Evolutionary conservation across 75 land plant species (phyloP).

Genomic region (Isoetes taiwanensis): DNA sequence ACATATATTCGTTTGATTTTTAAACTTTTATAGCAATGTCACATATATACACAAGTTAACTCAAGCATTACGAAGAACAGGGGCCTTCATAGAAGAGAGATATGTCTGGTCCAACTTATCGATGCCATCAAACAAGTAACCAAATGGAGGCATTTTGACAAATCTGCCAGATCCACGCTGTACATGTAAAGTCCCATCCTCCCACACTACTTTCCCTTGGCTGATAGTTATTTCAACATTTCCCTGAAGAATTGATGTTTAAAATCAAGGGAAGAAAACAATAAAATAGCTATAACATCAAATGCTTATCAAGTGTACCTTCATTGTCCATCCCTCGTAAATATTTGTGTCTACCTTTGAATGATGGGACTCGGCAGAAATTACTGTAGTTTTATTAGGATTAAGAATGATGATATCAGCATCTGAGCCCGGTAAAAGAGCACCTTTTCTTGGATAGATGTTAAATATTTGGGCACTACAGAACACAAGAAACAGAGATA

Average conservation of each 20-base stretch:
- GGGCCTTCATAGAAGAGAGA: conserved; percentile 54
- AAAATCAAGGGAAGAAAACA: neutral
- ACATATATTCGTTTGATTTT: no score
- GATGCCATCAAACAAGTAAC: conserved; percentile 70
- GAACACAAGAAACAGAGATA: neutral
- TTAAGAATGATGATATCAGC: conserved; percentile 84
- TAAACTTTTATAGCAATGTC: no score
- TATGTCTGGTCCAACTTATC: conserved; percentile 53
- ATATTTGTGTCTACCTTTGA: conserved; percentile 85
- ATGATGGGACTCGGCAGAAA: conserved; percentile 62
- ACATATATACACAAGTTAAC: no score
- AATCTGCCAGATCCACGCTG: conserved; percentile 63
- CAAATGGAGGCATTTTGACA: conserved; percentile 60
- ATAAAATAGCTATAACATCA: neutral
- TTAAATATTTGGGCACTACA: conserved; percentile 90
- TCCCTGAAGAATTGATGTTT: conserved; percentile 33
- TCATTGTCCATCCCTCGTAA: conserved; percentile 68
- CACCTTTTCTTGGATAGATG: conserved; percentile 92
- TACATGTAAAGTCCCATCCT: conserved; percentile 55
- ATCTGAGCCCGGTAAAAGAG: conserved; percentile 81
- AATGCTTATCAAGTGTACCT: conserved; percentile 35
- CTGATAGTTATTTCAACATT: conserved; percentile 84
- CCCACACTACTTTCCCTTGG: conserved; percentile 84
- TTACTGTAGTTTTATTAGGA: conserved; percentile 61
- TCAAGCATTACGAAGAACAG: conserved; percentile 40